Conservation (phyloP, 768 basidiomycete genomes). For the Leccinum longicurvipes region DNA sequence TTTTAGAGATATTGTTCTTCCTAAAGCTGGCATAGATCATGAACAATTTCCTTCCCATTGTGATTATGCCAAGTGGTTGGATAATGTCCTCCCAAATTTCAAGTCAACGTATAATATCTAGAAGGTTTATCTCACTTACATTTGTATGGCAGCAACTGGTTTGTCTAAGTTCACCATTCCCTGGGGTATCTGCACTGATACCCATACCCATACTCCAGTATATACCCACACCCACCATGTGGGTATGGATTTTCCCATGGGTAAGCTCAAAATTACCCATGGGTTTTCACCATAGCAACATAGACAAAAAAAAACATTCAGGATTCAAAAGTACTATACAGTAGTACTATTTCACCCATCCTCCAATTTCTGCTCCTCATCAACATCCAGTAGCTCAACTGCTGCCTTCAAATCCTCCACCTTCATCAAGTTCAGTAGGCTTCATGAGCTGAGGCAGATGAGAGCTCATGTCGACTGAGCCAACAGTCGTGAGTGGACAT, state of each 20-base stretch:
- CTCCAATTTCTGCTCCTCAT: neutral
- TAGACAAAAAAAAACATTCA: no score
- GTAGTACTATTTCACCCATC: neutral
- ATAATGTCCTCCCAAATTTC: neutral
- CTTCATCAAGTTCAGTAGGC: neutral
- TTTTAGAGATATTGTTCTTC: neutral
- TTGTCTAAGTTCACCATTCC: neutral
- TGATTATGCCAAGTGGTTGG: neutral
- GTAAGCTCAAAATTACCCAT: no score
- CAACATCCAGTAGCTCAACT: neutral
- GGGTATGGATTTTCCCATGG: no score
- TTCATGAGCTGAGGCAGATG: neutral
- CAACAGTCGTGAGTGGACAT: neutral
- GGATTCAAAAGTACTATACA: neutral
- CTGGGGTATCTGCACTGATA: no score
- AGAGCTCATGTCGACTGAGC: neutral
- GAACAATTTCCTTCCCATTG: neutral
- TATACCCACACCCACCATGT: no score
- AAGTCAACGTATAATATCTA: neutral
- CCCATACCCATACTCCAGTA: no score
- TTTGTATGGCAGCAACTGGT: neutral
- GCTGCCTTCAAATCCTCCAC: neutral
- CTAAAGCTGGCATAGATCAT: neutral
- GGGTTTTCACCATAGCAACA: no score
- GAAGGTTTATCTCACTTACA: neutral